These are phyloP conservation scores for Pyrenochaeta sp. DNA, from an alignment of 2,329 filamentous ascomycete species.

Conservation along the genomic window DNA sequence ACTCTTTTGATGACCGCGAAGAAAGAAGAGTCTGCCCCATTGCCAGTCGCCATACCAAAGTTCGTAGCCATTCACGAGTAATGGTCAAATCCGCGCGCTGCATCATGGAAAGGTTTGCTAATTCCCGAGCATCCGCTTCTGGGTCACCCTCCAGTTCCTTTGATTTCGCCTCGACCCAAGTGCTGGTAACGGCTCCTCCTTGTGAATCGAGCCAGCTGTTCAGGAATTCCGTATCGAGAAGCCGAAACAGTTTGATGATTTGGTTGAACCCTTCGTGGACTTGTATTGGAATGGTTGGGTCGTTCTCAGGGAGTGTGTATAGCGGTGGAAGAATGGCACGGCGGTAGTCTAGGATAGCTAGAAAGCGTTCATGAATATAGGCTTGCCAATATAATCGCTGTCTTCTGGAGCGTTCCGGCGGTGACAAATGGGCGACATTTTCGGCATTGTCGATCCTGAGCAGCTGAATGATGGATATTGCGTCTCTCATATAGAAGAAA, in stretches of 20 bases:
- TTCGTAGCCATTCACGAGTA: slow-evolving; percentile 59
- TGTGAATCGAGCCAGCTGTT: slow-evolving; percentile 54
- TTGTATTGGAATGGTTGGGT: slow-evolving; percentile 47
- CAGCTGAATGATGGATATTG: slow-evolving; percentile 50
- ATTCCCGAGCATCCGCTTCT: slow-evolving; percentile 46
- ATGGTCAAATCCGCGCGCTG: slow-evolving; percentile 60
- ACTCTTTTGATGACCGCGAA: slow-evolving; percentile 46
- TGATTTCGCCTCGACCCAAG: slow-evolving; percentile 57
- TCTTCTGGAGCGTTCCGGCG: slow-evolving; percentile 50
- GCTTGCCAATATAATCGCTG: slow-evolving; percentile 64
- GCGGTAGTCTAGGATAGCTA: slow-evolving; percentile 61
- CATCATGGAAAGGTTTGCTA: slow-evolving; percentile 51
- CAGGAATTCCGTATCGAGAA: slow-evolving; percentile 56
- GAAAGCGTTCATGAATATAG: slow-evolving; percentile 65
- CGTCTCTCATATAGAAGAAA: slow-evolving; percentile 61
- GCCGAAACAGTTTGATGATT: slow-evolving; percentile 54
- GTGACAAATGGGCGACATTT: slow-evolving; percentile 37
- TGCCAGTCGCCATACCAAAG: slow-evolving; percentile 59
- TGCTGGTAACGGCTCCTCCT: slow-evolving; percentile 43
- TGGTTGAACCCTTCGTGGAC: slow-evolving; percentile 55
- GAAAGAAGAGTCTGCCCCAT: slow-evolving; percentile 57
- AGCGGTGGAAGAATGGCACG: slow-evolving; percentile 52
- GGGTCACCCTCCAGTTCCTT: slow-evolving; percentile 51
- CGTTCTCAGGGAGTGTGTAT: slow-evolving; percentile 49
- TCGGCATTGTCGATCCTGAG: slow-evolving; percentile 53